These are phyloP conservation scores for Elaeis guineensis DNA, from an alignment of 176 grass and related monocot genomes.

Conservation along the genomic window DNA sequence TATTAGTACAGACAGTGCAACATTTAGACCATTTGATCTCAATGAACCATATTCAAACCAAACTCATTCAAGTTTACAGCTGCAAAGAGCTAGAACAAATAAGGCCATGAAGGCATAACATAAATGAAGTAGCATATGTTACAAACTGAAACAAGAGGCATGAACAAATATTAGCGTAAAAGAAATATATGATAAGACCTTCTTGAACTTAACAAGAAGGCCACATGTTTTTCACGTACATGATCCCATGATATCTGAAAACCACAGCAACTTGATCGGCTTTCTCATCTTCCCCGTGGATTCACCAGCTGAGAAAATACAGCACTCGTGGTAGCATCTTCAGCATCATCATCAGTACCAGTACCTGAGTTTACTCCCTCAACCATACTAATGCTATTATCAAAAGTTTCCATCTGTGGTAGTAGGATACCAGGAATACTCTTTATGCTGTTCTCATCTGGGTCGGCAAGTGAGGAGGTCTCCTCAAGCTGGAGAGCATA, in stretches of 20 bases:
- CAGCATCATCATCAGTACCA: conserved; percentile 19
- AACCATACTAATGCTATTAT: conserved; percentile 30
- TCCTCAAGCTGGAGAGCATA: conserved; percentile 91
- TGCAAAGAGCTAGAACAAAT: not conserved
- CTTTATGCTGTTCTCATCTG: conserved; percentile 54
- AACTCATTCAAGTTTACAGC: not conserved
- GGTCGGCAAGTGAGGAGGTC: conserved; percentile 34
- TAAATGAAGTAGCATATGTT: not conserved
- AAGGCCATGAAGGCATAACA: not conserved
- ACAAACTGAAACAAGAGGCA: not conserved
- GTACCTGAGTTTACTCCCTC: conserved; percentile 23
- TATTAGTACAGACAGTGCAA: too few relatives aligned
- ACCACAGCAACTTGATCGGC: not conserved
- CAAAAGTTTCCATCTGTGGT: conserved; percentile 23
- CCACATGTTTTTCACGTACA: not conserved
- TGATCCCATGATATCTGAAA: too few relatives aligned
- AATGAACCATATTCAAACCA: too few relatives aligned
- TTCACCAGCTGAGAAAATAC: conserved; percentile 85
- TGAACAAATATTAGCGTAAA: conserved; percentile 2
- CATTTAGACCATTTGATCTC: too few relatives aligned
- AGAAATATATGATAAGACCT: conserved; percentile 10
- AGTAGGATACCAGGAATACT: conserved; percentile 60
- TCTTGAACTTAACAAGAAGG: not conserved
- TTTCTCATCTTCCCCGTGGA: conserved; percentile 62
- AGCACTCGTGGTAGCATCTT: conserved; percentile 39